Conservation (phyloP, 768 basidiomycete species). For the Obba rivulosa region DNA sequence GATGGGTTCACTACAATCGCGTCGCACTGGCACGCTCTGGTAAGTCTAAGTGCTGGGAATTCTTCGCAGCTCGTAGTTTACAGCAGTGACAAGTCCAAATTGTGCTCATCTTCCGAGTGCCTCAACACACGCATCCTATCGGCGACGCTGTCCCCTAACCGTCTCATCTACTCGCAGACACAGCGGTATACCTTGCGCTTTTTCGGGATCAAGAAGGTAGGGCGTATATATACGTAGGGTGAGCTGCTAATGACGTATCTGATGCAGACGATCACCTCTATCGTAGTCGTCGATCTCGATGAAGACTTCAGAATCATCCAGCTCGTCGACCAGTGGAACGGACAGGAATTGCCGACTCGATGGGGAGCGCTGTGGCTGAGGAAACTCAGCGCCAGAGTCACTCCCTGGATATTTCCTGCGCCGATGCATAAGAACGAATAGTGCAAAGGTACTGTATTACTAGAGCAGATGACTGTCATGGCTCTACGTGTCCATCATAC, state of each 20-base stretch:
- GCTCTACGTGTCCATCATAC: no score
- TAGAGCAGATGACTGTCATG: no score
- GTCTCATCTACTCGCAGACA: slow-evolving; percentile 51
- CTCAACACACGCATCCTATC: slow-evolving; percentile 52
- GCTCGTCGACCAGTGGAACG: slow-evolving; percentile 57
- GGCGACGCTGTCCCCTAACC: slow-evolving; percentile 53
- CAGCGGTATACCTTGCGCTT: slow-evolving; percentile 58
- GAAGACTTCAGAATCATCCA: slow-evolving; percentile 56
- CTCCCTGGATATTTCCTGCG: slow-evolving; percentile 47
- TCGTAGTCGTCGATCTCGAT: slow-evolving; percentile 60
- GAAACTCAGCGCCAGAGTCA: slow-evolving; percentile 42
- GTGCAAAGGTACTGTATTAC: no score
- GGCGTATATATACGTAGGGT: slow-evolving; percentile 5
- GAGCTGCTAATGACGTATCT: not conserved
- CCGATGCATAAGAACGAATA: slow-evolving; percentile 31
- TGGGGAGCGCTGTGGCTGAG: slow-evolving; percentile 46
- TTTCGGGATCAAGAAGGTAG: slow-evolving; percentile 46
- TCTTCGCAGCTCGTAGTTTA: not conserved
- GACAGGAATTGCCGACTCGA: slow-evolving; percentile 44
- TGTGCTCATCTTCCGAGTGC: slow-evolving; percentile 46
- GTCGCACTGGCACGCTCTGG: slow-evolving; percentile 35
- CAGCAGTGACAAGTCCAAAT: slow-evolving; percentile 37
- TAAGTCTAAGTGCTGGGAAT: slow-evolving; percentile 22
- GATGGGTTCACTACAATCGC: slow-evolving; percentile 46
- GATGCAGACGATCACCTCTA: slow-evolving; percentile 49